Evolutionary conservation across 192 early-diverging fungal genomes (phyloP).

Genomic region (Coemansia pectinata): DNA sequence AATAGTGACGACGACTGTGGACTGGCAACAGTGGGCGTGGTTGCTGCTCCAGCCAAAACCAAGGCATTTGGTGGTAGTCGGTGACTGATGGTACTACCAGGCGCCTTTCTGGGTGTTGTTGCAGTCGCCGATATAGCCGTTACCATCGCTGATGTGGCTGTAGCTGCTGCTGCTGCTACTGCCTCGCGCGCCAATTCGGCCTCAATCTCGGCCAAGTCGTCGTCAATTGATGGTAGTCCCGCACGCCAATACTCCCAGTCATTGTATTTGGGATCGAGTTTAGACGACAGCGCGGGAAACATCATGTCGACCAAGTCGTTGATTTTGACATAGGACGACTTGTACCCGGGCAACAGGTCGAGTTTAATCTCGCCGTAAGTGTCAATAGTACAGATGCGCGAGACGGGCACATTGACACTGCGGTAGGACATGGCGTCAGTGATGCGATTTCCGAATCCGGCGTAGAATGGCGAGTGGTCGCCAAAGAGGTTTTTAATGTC

Average conservation of each 20-base stretch:
- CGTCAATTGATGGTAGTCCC: conserved; percentile 30
- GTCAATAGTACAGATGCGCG: conserved; percentile 97
- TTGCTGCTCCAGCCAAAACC: background rate
- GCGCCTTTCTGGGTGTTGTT: background rate
- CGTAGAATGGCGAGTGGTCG: conserved; percentile 84
- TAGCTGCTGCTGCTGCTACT: background rate
- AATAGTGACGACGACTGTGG: background rate
- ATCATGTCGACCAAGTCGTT: conserved; percentile 95
- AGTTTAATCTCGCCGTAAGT: conserved; percentile 86
- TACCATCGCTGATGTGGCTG: background rate
- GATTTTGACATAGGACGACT: conserved; percentile 83
- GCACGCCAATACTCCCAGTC: conserved; percentile 84
- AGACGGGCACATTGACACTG: conserved; percentile 88
- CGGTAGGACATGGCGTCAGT: conserved; percentile 96
- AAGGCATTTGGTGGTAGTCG: background rate
- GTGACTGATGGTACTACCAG: background rate
- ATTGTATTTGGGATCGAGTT: conserved; percentile 70
- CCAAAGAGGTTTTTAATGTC: conserved; percentile 90
- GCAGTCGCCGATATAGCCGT: background rate
- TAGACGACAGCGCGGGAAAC: conserved; percentile 72
- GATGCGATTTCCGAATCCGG: conserved; percentile 97
- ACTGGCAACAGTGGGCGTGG: background rate
- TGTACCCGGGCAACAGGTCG: conserved; percentile 82
- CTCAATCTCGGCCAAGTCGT: conserved; percentile 41
- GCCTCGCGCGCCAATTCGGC: conserved; percentile 9